A percentile compares a stretch with the other conserved stretches of the same genome.
phyloP scores from a whole-genome alignment of 805 yeast species.

The Grigorovia transvaalensis region DNA sequence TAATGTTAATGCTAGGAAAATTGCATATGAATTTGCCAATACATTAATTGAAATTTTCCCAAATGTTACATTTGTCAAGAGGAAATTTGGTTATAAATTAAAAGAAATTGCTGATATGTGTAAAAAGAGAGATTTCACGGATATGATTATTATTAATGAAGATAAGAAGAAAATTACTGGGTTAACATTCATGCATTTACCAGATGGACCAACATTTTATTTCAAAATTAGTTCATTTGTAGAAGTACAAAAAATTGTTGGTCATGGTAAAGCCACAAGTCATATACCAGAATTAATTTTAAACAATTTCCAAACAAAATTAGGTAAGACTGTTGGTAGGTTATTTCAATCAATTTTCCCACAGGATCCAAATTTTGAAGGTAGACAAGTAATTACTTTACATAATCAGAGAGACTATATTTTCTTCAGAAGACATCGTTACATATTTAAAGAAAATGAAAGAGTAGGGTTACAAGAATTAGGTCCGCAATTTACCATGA shows the following conservation, averaged over 20 bases:
- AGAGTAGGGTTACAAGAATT: conserved; percentile 90
- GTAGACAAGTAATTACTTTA: conserved; percentile 89
- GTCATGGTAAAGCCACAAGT: conserved; percentile 84
- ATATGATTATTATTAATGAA: conserved; percentile 81
- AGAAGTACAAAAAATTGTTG: conserved; percentile 63
- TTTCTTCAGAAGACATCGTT: conserved; percentile 91
- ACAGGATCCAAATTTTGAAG: conserved; percentile 84
- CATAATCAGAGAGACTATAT: conserved; percentile 95
- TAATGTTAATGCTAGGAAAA: conserved; percentile 71
- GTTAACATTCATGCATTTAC: conserved; percentile 83
- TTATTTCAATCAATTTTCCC: conserved; percentile 90
- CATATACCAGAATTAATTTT: conserved; percentile 88
- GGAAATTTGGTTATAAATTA: conserved; percentile 75
- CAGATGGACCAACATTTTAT: conserved; percentile 91
- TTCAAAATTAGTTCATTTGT: conserved; percentile 72
- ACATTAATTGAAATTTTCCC: conserved; percentile 77
- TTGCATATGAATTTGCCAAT: conserved; percentile 86
- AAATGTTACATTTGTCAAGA: conserved; percentile 72
- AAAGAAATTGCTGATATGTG: conserved; percentile 81
- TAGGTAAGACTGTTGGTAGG: conserved; percentile 89
- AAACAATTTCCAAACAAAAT: conserved; percentile 84
- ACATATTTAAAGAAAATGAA: conserved; percentile 79
- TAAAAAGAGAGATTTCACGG: conserved; percentile 75
- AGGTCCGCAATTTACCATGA: conserved; percentile 93
- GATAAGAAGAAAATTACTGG: conserved; percentile 91